A percentile compares a stretch with the other conserved stretches of the same genome.
phyloP scores from a whole-genome alignment of 2,329 filamentous ascomycete genomes.

The Exophiala alcalophila region DNA sequence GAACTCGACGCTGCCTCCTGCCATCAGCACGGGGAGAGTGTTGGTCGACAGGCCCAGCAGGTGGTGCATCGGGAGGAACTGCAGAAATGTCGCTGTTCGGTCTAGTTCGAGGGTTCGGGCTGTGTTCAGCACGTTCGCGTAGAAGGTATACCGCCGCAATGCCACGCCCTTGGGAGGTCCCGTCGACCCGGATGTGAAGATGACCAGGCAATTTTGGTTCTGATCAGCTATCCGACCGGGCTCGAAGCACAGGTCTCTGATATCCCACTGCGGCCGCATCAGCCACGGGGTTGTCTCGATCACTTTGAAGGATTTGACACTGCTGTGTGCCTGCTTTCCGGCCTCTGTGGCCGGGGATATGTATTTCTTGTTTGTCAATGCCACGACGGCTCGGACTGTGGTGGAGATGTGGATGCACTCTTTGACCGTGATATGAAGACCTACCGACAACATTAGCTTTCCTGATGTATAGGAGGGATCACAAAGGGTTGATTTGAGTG shows the following conservation, averaged over 20 bases:
- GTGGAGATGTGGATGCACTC: too few relatives aligned
- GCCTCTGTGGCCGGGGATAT: too few relatives aligned
- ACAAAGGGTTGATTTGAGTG: background rate
- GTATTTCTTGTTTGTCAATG: too few relatives aligned
- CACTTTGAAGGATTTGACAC: too few relatives aligned
- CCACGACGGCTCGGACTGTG: too few relatives aligned
- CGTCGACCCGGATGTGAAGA: slow-evolving; percentile 59
- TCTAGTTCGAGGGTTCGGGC: slow-evolving; percentile 32
- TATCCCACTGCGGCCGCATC: slow-evolving; percentile 11
- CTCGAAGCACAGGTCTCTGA: too few relatives aligned
- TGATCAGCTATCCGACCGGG: too few relatives aligned
- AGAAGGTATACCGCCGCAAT: slow-evolving; percentile 20
- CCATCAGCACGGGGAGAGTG: slow-evolving; percentile 37
- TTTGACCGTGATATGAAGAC: too few relatives aligned
- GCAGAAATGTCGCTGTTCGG: slow-evolving; percentile 36
- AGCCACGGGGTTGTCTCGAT: slow-evolving; percentile 32
- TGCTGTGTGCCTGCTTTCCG: too few relatives aligned
- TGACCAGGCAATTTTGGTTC: slow-evolving; percentile 48
- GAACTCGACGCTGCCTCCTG: slow-evolving; percentile 42
- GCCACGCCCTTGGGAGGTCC: slow-evolving; percentile 60
- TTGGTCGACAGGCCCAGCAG: slow-evolving; percentile 28
- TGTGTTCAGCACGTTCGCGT: slow-evolving; percentile 24
- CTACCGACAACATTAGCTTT: too few relatives aligned
- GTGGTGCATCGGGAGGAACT: slow-evolving; percentile 36
- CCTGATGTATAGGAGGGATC: too few relatives aligned